Evolutionary conservation across 169 alveolate species (phyloP), one percentile per base, ranked within the genome.

Genomic region (Plasmodium relictum): DNA sequence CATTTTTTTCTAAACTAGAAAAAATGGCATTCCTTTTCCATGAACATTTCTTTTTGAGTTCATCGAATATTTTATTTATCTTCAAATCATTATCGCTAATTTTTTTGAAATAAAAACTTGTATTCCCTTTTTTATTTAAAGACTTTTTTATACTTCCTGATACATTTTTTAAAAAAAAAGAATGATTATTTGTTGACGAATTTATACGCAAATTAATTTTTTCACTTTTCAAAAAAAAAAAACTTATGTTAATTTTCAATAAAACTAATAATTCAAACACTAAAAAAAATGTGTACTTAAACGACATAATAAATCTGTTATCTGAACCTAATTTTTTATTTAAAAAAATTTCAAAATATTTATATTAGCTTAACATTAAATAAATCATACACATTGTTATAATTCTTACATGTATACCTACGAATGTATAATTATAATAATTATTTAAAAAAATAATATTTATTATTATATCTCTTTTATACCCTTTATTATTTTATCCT

Each of bases 301-400:
- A 78, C 89, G 69, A 78, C 89, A 78, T 78, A 78, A 63, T 73
- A 73, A 39, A 41, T 50, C 45, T 56, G 62, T 59, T 54, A 31
- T 31, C 39, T 31, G 3, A 31, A 31, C 39, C 3, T 2, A 31
- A 31, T 31, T 31, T 31, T 31, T 31, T 31, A 31, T 31, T 31
- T 2, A 31, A 31, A 31, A 31, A 31, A 31, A 31, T 2, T 31
- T 31, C 39, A 31, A 31, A 31, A 31, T 31, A 31, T 3, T 3
- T 2, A 31, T 31, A 31, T 31, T 31, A 31, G 1, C 39, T 31
- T 31, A 31, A 31, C 3, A 31, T 31, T 31, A 31, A 31, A 31
- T 31, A 31, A 31, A 31, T 31, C 3, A 2, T 3, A 31, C 39
- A 31, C 39, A 31, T 3, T 2, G 39, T 31, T 31, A 31, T 2